Percentiles rank a stretch among this genome's conserved stretches.
phyloP scores from a whole-genome alignment of 1,284 basidiomycete genomes.

The Ganoderma lingzhi region DNA sequence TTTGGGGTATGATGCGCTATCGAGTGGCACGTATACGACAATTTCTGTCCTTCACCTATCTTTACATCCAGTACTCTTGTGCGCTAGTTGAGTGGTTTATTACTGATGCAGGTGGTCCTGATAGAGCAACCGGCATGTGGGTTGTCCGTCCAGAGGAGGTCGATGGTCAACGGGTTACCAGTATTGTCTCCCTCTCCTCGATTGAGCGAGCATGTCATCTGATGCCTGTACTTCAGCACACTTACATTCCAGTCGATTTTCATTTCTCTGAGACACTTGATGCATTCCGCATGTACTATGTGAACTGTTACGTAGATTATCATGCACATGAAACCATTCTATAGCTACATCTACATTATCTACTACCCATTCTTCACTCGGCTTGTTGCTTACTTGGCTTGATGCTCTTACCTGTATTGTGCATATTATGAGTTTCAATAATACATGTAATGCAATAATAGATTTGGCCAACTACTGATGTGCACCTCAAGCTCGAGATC shows the following conservation, averaged over 20 bases:
- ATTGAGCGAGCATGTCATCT: slow-evolving; percentile 31
- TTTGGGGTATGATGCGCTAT: background rate
- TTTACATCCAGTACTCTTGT: slow-evolving; percentile 23
- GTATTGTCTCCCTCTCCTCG: slow-evolving; percentile 22
- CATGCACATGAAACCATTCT: slow-evolving; percentile 19
- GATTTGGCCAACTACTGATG: too few species aligned
- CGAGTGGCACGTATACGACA: slow-evolving; percentile 13
- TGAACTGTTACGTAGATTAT: slow-evolving; percentile 24
- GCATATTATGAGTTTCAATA: too few species aligned
- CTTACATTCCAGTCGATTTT: slow-evolving; percentile 18
- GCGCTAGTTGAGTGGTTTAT: slow-evolving; percentile 36
- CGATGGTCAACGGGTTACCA: background rate
- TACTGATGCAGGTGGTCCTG: slow-evolving; percentile 20
- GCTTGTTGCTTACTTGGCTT: too few species aligned
- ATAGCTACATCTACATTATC: too few species aligned
- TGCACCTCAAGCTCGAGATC: too few species aligned
- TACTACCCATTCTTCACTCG: too few species aligned
- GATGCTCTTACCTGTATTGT: too few species aligned
- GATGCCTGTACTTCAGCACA: slow-evolving; percentile 18
- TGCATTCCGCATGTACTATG: slow-evolving; percentile 20
- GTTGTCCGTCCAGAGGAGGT: slow-evolving; percentile 26
- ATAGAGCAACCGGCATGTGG: slow-evolving; percentile 33
- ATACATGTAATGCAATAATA: too few species aligned
- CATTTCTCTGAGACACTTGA: slow-evolving; percentile 18
- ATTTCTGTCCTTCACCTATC: slow-evolving; percentile 18